phyloP scores from a whole-genome alignment of 352 stramenopile genomes.

The Phytophthora uliginosa region DNA sequence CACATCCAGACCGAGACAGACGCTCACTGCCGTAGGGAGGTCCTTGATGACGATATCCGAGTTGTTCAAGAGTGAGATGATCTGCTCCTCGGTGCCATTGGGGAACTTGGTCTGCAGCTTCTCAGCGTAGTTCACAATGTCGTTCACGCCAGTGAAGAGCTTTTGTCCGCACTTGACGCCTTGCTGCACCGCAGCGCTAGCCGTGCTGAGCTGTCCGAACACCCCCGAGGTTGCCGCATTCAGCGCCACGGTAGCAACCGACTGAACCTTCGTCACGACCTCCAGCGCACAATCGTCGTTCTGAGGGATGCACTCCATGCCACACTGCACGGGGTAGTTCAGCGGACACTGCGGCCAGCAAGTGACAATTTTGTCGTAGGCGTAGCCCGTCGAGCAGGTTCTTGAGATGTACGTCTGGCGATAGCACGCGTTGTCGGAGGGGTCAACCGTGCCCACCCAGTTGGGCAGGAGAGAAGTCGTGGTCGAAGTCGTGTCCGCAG shows the following conservation, averaged over 20 bases:
- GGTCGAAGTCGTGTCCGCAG: constrained; percentile 13
- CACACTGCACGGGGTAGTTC: constrained; percentile 78
- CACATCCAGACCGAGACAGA: constrained; percentile 54
- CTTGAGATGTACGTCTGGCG: constrained; percentile 53
- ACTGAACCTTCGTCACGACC: constrained; percentile 55
- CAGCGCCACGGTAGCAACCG: constrained; percentile 61
- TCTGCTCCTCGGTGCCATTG: constrained; percentile 54
- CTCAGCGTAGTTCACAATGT: constrained; percentile 49
- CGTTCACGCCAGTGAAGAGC: constrained; percentile 50
- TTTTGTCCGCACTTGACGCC: constrained; percentile 63
- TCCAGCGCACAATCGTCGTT: constrained; percentile 64
- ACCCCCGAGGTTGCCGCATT: constrained; percentile 58
- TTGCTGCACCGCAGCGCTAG: constrained; percentile 50
- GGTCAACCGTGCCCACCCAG: constrained; percentile 30
- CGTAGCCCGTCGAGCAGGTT: constrained; percentile 48
- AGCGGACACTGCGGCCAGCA: constrained; percentile 79
- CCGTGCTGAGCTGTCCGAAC: constrained; percentile 55
- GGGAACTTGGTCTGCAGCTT: constrained; percentile 47
- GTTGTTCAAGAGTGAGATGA: constrained; percentile 58
- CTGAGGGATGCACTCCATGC: constrained; percentile 77
- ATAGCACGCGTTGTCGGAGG: constrained; percentile 56
- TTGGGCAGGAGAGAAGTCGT: constrained; percentile 35
- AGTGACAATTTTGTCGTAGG: constrained; percentile 67
- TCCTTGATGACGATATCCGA: constrained; percentile 66
- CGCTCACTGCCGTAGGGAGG: constrained; percentile 54